phyloP scores from a whole-genome alignment of 2,329 filamentous ascomycete genomes.

The Nemania sp. region DNA sequence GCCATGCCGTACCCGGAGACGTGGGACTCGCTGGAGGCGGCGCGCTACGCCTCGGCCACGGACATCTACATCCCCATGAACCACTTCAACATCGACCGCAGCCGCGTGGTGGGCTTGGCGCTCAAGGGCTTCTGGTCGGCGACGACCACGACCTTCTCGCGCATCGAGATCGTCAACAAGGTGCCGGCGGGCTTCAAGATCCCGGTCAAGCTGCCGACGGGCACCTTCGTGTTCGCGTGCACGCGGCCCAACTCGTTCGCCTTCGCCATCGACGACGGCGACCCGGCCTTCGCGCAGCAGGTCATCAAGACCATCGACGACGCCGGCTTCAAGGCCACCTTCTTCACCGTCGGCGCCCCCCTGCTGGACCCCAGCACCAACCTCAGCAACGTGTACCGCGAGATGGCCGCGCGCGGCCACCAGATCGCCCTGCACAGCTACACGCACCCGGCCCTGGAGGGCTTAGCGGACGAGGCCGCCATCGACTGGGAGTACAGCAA shows the following conservation, averaged over 20 bases:
- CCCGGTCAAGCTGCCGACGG: slow-evolving; percentile 63
- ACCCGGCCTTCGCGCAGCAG: slow-evolving; percentile 60
- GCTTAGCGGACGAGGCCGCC: slow-evolving; percentile 52
- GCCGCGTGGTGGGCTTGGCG: slow-evolving; percentile 59
- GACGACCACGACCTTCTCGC: slow-evolving; percentile 54
- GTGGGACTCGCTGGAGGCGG: slow-evolving; percentile 68
- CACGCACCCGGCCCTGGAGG: slow-evolving; percentile 70
- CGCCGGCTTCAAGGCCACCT: slow-evolving; percentile 67
- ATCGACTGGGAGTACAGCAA: slow-evolving; percentile 67
- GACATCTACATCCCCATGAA: slow-evolving; percentile 69
- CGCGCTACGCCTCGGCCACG: slow-evolving; percentile 55
- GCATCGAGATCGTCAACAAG: slow-evolving; percentile 62
- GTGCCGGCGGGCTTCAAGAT: slow-evolving; percentile 56
- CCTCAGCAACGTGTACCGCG: slow-evolving; percentile 64
- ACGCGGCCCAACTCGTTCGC: slow-evolving; percentile 70
- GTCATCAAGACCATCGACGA: slow-evolving; percentile 64
- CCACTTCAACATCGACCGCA: slow-evolving; percentile 66
- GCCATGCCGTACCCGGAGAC: slow-evolving; percentile 66
- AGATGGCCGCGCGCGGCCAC: slow-evolving; percentile 65
- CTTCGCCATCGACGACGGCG: slow-evolving; percentile 72
- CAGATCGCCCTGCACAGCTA: slow-evolving; percentile 71
- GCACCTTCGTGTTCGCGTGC: slow-evolving; percentile 64
- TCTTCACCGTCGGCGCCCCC: slow-evolving; percentile 70
- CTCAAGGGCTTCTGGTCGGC: slow-evolving; percentile 66
- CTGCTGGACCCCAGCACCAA: slow-evolving; percentile 62